Conservation (phyloP, 495 filamentous ascomycete species). For the Glutinoglossum americanum region DNA sequence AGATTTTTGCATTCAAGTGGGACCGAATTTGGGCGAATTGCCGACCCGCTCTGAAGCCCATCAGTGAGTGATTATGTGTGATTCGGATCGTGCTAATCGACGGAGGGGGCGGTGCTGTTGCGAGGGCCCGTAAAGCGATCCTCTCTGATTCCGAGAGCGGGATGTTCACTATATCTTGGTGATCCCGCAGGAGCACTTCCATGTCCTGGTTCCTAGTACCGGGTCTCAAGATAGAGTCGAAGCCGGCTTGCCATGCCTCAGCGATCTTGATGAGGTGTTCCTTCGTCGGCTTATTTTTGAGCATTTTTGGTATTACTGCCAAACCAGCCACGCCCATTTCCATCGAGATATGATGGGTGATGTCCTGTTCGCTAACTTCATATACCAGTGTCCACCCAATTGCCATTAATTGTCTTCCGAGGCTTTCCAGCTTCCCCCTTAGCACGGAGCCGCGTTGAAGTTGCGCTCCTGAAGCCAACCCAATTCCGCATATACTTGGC, state of each 20-base stretch:
- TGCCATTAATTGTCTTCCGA: not conserved
- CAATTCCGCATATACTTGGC: not conserved
- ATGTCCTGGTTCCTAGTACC: not conserved
- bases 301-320: not conserved
- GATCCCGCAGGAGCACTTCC: too few species aligned
- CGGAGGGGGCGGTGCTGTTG: not conserved
- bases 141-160: not conserved
- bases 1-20: not conserved
- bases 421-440: not conserved
- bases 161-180: not conserved
- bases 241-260: not conserved
- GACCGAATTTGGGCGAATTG: not conserved
- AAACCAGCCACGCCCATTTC: not conserved
- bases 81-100: not conserved
- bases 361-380: not conserved
- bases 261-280: not conserved
- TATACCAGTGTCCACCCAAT: not conserved
- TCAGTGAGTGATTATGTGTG: not conserved
- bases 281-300: not conserved
- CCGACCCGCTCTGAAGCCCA: not conserved
- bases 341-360: not conserved
- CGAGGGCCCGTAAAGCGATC: not conserved
- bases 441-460: not conserved
- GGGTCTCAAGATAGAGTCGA: not conserved
- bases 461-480: not conserved